Base-by-base conservation (phyloP, 2,329 filamentous ascomycete species). In the Alternaria ventricosa region DNA sequence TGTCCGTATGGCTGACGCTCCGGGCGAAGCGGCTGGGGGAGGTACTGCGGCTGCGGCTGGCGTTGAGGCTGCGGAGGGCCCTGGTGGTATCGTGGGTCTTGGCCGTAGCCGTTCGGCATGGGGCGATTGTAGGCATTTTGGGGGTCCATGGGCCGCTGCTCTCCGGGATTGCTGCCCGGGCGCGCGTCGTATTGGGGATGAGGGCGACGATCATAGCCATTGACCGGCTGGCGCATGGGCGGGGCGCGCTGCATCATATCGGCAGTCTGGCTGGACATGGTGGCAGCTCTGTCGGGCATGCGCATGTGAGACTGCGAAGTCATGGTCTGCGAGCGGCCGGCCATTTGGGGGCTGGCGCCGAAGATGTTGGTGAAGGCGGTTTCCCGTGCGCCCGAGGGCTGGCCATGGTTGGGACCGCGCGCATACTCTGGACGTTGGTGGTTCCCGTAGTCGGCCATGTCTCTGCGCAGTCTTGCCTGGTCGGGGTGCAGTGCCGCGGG, bases 321-420 rank as follows among this genome's bases (percentile, higher is more conserved):
- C 94, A 98, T 97, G 25, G 95, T 97, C 77, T 97, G 94, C 61
- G 94, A 96, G 79, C 96, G 91, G 62, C 95, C 95, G 49, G 92
- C 74, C 76, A 78, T 73, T 65, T 77, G 89, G 50, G 93, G 93
- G 68, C 93, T 94, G 69, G 92, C 90, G 72, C 95, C 96, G 79
- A 98, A 99, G 78, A 98, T 98, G 82, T 95, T 95, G 70, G 92
- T 93, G 81, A 96, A 99, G 70, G 95, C 96, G 71, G 93, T 93
- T 88, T 99, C 94, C 83, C 96, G 91, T 82, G 96, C 92, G 64
- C 85, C 71, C 44, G 86, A 83, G 56, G 85, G 79, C 76, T 84
- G 83, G 65, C 84, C 86, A 78, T 87, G 85, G 66, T 81, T 81
- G 63, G 78, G 78, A 65, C 84, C 80, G 78, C 87, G 83, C 68